Evolutionary conservation across 2,329 filamentous ascomycete genomes (phyloP).

Genomic region (Fusarium euwallaceae): DNA sequence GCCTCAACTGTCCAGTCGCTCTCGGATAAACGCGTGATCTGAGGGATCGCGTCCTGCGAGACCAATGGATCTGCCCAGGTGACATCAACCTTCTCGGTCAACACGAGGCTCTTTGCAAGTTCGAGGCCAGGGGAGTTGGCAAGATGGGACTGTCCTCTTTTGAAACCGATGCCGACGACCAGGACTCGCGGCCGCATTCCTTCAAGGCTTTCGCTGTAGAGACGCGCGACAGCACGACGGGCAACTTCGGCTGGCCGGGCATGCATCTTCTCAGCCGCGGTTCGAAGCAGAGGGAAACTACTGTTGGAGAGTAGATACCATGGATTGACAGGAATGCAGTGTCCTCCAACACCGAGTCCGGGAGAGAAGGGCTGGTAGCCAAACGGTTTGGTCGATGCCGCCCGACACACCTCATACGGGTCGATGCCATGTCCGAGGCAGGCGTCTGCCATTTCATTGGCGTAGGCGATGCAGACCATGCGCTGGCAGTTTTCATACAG

Average conservation of each 20-base stretch:
- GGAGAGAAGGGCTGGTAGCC: conserved; percentile 64
- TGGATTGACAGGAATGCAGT: conserved; percentile 69
- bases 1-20: conserved; percentile 54
- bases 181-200: conserved; percentile 51
- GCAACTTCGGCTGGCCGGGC: conserved; percentile 57
- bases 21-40: conserved; percentile 55
- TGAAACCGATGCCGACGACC: conserved; percentile 65
- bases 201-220: conserved; percentile 37
- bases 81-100: conserved; percentile 56
- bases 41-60: conserved; percentile 55
- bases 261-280: conserved; percentile 60
- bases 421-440: conserved; percentile 61
- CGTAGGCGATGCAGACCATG: conserved; percentile 67
- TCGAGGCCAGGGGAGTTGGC: conserved; percentile 63
- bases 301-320: conserved; percentile 65
- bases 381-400: conserved; percentile 66
- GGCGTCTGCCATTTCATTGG: conserved; percentile 69
- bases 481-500: conserved; percentile 70
- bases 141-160: conserved; percentile 61
- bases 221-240: conserved; percentile 50
- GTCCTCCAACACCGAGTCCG: conserved; percentile 65
- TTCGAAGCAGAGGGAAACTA: conserved; percentile 60
- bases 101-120: conserved; percentile 54
- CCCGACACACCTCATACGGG: conserved; percentile 63
- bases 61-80: conserved; percentile 61